Base-by-base conservation (phyloP, 73 alveolate genomes). In the Paraurostyla sp. region DNA sequence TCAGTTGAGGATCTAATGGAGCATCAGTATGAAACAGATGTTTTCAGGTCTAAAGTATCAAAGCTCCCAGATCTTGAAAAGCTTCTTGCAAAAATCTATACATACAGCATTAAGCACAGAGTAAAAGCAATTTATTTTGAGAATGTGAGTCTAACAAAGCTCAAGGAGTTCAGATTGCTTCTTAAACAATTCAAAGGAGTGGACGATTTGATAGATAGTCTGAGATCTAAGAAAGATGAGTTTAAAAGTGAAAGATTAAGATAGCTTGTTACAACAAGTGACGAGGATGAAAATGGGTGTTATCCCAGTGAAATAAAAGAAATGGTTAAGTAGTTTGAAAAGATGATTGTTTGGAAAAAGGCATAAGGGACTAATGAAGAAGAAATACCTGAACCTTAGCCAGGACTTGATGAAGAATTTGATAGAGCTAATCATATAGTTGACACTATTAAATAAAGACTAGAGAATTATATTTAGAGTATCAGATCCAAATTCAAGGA, bases 91-190 rank as follows among this genome's bases (percentile, higher is more conserved):
- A 92, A 83, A 35, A 76, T 92, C 6, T 92, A 76, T 45, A 80
- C 91, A 11, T 94, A 81, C 76, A 35, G 93, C 20, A 68, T 84
- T 27, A 92, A 94, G 50, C 82, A 89, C 46, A 95, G 92, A 86
- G 78, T 90, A 0, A 94, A 96, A 46, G 99, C 99, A 25, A 92
- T 96, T 38, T 96, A 96, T 89, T 97, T 97, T 87, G 99, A 97
- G 71, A 93, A 97, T 83, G 95, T 97, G 16, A 81, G 85, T 27
- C 83, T 85, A 52, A 95, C 76, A 35, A 94, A 94, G 68, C 92
- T 97, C 59, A 96, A 88, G 76, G 99, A 96, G 76, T 95, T 96
- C 71, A 33, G 82, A 2, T 32, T 23, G 0, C 56, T 81, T 2
- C 33, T 56, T 13, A 56, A 23, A 42, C 45, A 35, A 15, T 58